These are phyloP conservation scores for Ganoderma meredithae DNA, from an alignment of 1,284 basidiomycete genomes.

Conservation along the genomic window DNA sequence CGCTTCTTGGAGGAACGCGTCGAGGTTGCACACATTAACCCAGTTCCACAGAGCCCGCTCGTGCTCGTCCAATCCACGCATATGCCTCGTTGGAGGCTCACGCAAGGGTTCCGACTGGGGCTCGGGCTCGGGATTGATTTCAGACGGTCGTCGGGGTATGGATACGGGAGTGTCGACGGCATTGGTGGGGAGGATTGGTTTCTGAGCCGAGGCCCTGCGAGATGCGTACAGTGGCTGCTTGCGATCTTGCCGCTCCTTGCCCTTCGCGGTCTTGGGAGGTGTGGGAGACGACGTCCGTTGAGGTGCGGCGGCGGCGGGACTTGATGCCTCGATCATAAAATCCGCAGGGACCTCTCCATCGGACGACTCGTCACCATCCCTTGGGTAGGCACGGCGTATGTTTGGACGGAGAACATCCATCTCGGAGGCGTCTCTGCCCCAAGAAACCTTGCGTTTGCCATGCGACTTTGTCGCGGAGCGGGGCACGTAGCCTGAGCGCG, in stretches of 20 bases:
- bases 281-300: constrained; percentile 42
- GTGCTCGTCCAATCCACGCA: constrained; percentile 82
- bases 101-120: constrained; percentile 38
- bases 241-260: constrained; percentile 44
- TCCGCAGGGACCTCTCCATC: constrained; percentile 85
- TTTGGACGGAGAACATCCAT: constrained; percentile 69
- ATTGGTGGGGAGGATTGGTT: constrained; percentile 46
- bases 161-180: constrained; percentile 42
- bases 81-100: constrained; percentile 52
- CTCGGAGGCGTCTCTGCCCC: constrained; percentile 61
- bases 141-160: constrained; percentile 74
- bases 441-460: constrained; percentile 60
- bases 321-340: constrained; percentile 78
- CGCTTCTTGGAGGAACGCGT: constrained; percentile 93
- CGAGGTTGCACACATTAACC: constrained; percentile 98
- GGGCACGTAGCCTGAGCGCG: constrained; percentile 33
- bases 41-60: constrained; percentile 97
- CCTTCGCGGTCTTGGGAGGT: constrained; percentile 44
- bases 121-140: constrained; percentile 49
- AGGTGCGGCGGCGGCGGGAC: constrained; percentile 21
- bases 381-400: constrained; percentile 65
- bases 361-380: constrained; percentile 65
- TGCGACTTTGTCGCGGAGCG: constrained; percentile 47
- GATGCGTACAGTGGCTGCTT: constrained; percentile 38
- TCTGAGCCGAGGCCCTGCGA: constrained; percentile 31